Percentiles rank a stretch among this genome's conserved stretches.
These are phyloP conservation scores for Boletus rubroflammeus DNA, from an alignment of 768 basidiomycete species.

Conservation along the genomic window DNA sequence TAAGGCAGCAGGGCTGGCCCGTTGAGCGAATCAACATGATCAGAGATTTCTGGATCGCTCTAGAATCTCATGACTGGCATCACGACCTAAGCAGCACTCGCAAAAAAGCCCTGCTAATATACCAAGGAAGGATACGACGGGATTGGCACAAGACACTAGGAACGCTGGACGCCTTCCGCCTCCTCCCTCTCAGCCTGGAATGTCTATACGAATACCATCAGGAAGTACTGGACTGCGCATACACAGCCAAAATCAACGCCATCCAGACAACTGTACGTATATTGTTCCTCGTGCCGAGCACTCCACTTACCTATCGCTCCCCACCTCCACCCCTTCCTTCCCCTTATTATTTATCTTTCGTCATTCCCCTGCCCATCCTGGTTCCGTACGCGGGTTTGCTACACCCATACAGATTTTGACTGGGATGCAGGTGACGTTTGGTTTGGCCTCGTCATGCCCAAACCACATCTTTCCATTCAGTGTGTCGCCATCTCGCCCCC, in stretches of 20 bases:
- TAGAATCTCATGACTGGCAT: neutral
- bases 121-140: neutral
- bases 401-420: neutral
- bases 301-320: too few species aligned
- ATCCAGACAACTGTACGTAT: too few species aligned
- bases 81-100: neutral
- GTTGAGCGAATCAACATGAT: neutral
- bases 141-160: neutral
- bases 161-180: neutral
- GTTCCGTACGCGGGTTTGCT: neutral
- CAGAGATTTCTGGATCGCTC: neutral
- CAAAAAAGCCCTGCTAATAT: fast-evolving
- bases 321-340: too few species aligned
- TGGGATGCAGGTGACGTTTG: neutral
- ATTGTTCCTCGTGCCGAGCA: too few species aligned
- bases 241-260: neutral
- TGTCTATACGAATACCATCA: neutral
- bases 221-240: neutral
- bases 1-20: neutral
- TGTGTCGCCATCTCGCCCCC: neutral
- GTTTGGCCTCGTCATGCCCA: neutral
- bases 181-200: fast-evolving
- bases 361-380: neutral
- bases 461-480: neutral
- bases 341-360: too few species aligned